A percentile compares a stretch with the other conserved stretches of the same genome.
phyloP scores from a whole-genome alignment of 2,329 filamentous ascomycete species.

The Exophiala phaeomuriformis region DNA sequence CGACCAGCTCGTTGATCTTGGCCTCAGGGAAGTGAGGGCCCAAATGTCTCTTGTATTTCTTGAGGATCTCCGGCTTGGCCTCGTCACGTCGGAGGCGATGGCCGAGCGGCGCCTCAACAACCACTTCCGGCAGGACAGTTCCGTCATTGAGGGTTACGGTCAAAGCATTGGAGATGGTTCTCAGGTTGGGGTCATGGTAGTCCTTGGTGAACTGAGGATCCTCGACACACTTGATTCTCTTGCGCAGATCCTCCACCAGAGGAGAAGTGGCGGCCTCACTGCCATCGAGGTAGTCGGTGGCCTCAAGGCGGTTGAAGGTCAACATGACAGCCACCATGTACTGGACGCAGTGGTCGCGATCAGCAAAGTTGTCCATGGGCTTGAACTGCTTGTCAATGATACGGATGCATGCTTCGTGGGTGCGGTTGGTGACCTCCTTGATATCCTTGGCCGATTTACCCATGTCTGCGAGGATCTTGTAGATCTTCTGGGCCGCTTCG shows the following conservation, averaged over 20 bases:
- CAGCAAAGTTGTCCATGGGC: conserved; percentile 99
- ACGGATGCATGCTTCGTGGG: conserved; percentile 94
- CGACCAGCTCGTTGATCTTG: conserved; percentile 73
- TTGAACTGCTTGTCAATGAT: conserved; percentile 99
- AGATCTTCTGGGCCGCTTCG: conserved; percentile 83
- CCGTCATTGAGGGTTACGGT: conserved; percentile 94
- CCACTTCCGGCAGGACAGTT: conserved; percentile 80
- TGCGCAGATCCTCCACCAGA: conserved; percentile 81
- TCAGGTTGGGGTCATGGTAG: conserved; percentile 89
- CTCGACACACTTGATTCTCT: conserved; percentile 94
- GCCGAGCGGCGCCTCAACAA: conserved; percentile 88
- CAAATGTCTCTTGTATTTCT: conserved; percentile 91
- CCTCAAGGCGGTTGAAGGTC: conserved; percentile 85
- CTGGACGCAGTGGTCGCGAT: conserved; percentile 98
- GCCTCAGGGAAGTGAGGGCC: conserved; percentile 70
- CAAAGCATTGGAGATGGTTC: conserved; percentile 94
- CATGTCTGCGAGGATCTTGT: conserved; percentile 70
- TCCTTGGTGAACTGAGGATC: conserved; percentile 90
- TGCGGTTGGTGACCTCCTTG: conserved; percentile 86
- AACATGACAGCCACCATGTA: conserved; percentile 99
- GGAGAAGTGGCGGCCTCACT: conserved; percentile 84
- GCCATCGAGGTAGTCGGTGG: conserved; percentile 87
- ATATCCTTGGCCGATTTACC: conserved; percentile 93
- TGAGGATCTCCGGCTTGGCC: conserved; percentile 93
- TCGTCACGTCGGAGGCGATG: conserved; percentile 87